These are phyloP conservation scores for Saccharomycopsis crataegensis DNA, from an alignment of 1,139 yeast genomes.

Conservation along the genomic window DNA sequence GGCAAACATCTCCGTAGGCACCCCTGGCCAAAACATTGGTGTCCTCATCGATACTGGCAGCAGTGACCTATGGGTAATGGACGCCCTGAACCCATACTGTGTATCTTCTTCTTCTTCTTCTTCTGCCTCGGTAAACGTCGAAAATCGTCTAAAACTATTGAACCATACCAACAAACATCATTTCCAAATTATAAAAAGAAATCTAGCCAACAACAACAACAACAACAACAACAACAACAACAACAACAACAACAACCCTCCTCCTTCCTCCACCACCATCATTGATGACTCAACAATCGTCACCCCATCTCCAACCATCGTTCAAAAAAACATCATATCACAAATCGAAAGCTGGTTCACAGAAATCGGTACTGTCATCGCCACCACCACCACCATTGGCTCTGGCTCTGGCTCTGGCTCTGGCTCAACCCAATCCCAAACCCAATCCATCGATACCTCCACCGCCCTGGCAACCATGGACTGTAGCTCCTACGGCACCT, in stretches of 20 bases:
- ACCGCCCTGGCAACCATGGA: slow-evolving; percentile 23
- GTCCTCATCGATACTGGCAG: slow-evolving; percentile 49
- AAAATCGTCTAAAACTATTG: neutral
- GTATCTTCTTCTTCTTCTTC: too few relatives aligned
- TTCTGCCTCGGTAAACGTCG: neutral
- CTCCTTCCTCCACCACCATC: neutral
- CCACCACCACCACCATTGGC: neutral
- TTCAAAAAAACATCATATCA: too few relatives aligned
- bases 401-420: slow-evolving; percentile 1
- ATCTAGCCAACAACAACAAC: too few relatives aligned
- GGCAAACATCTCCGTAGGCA: slow-evolving; percentile 38
- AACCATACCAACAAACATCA: neutral
- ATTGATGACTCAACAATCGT: too few relatives aligned
- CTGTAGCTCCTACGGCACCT: slow-evolving; percentile 42
- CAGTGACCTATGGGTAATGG: slow-evolving; percentile 44
- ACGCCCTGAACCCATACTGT: slow-evolving; percentile 27
- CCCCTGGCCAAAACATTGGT: slow-evolving; percentile 35
- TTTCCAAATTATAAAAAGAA: slow-evolving; percentile 3
- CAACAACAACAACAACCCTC: neutral
- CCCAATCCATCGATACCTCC: neutral
- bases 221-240: neutral
- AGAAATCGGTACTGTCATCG: neutral
- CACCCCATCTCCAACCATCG: too few relatives aligned
- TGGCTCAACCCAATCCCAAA: neutral
- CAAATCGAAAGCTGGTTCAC: too few relatives aligned